Base-by-base conservation (phyloP, 257 asterid species). In the Hygrophila difformis region DNA sequence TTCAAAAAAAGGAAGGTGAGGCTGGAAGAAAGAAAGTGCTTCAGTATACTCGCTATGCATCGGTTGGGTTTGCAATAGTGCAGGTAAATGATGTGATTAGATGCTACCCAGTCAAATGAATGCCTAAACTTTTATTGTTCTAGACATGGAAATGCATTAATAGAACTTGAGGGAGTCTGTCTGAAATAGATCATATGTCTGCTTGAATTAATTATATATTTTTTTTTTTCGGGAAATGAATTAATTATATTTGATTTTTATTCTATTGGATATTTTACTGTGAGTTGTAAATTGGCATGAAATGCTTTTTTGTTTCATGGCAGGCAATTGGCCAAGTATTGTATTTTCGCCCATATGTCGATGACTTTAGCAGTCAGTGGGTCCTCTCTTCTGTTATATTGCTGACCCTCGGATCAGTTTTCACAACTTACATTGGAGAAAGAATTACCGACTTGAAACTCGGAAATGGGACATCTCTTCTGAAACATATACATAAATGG, bases 31-130 rank as follows among this genome's bases (percentile, higher is more conserved):
- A 89, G 79, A 85, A 85, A 77, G 76, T 89, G 38, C 72, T 82
- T 50, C 96, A 89, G 75, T 89, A 89, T 61, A 89, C 98, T 58
- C 98, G 98, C 50, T 89, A 89, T 70, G 98, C 98, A 14, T 89
- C 98, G 4, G 96, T 89, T 71, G 98, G 94, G 52, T 89, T 89
- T 68, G 98, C 98, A 10, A 28, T 77, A 22, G 96, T 89, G 59
- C 98, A 89, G 97, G 97, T 89, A 74, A 43, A 34, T 49, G 39
- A 22, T 50, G 18, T 34, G 2, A 36, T 5, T 5, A n/a, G 31
- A 26, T 8, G 8, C 8, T 26, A 5, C 0, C 31, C 8, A 26
- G 31, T 5, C 31, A 26, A 3, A 26, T 8, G 8, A 26, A 0
- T 26, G 8, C 31, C n/a, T n/a, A n/a, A n/a, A n/a, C n/a, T n/a